Evolutionary conservation across 2,329 filamentous ascomycete species (phyloP).

Genomic region (Ophioceras dolichostomum): DNA sequence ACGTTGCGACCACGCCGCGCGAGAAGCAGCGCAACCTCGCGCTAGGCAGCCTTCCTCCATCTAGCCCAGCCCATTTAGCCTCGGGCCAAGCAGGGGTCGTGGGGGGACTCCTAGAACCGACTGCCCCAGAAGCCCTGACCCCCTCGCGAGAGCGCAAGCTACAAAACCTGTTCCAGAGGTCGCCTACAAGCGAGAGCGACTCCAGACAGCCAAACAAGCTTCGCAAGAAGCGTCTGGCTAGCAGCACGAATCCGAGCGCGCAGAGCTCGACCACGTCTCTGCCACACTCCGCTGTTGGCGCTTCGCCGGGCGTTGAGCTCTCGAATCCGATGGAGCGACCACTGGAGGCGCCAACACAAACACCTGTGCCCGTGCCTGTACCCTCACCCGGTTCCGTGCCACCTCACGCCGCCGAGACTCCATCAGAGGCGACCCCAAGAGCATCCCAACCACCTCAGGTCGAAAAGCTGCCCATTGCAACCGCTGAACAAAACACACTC

Average conservation of each 20-base stretch:
- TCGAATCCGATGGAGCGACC: slow-evolving; percentile 31
- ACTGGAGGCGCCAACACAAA: background rate
- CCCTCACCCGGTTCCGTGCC: background rate
- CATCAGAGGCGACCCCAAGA: slow-evolving; percentile 32
- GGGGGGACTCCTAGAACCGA: slow-evolving; percentile 18
- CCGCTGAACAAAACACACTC: slow-evolving; percentile 29
- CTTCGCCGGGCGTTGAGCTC: slow-evolving; percentile 32
- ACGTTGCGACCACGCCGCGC: slow-evolving; percentile 3
- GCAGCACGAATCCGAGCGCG: slow-evolving; percentile 71
- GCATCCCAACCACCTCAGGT: slow-evolving; percentile 31
- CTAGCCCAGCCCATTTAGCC: background rate
- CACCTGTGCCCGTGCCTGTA: background rate
- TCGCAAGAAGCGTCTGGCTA: slow-evolving; percentile 71
- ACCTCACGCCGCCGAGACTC: slow-evolving; percentile 13
- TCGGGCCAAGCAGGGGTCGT: slow-evolving; percentile 6
- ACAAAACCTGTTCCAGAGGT: slow-evolving; percentile 58
- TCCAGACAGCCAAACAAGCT: slow-evolving; percentile 79
- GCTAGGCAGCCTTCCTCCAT: background rate
- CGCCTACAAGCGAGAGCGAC: slow-evolving; percentile 48
- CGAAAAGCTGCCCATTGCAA: slow-evolving; percentile 27
- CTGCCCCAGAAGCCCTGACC: slow-evolving; percentile 31
- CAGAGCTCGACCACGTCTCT: slow-evolving; percentile 82
- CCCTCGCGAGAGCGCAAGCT: slow-evolving; percentile 56
- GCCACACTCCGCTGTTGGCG: slow-evolving; percentile 28
- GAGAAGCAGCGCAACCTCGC: background rate